Evolutionary conservation across 306 rosid genomes (phyloP), one percentile per base, ranked within the genome.

Genomic region (Vigna mungo): DNA sequence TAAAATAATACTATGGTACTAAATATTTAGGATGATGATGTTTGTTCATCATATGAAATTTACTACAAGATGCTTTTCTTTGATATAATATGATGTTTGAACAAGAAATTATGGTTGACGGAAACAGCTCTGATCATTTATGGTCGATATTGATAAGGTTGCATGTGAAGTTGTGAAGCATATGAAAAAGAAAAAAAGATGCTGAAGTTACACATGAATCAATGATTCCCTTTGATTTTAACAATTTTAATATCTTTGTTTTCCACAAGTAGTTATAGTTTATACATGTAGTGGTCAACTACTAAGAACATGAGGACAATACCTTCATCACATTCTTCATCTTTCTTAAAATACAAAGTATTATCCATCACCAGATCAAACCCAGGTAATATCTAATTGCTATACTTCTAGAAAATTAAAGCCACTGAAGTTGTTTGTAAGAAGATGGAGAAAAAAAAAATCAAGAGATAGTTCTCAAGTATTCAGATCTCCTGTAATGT

Each of bases 221-320:
- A 52, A 72, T 46, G 48, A 44, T 52, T 37, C 25, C 17, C 10
- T 14, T 2, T 2, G 3, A 43, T 51, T 34, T 52, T 43, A 41
- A 41, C 7, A 61, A 34, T 34, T 61, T 59, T 34, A 61, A 61
- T 61, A 61, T 8, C 21, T 15, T 44, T 52, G 27, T 16, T 43
- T 27, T 54, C 15, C 18, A 36, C 51, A 39, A 52, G 61, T 72
- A 61, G 59, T 63, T 52, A 64, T 47, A 67, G 55, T 46, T 48
- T 48, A 16, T 64, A 54, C 54, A 18, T 43, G 46, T 64, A 27
- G 59, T 74, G 67, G 63, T 65, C 78, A 70, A 76, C 70, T 70
- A 53, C 16, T 71, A 82, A 82, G 81, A 55, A 78, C 76, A 63
- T 77, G 79, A 72, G 34, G 72, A 32, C 83, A 83, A 59, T 71